Evolutionary conservation across 2,329 filamentous ascomycete genomes (phyloP).

Genomic region (Xylaria hypoxylon): DNA sequence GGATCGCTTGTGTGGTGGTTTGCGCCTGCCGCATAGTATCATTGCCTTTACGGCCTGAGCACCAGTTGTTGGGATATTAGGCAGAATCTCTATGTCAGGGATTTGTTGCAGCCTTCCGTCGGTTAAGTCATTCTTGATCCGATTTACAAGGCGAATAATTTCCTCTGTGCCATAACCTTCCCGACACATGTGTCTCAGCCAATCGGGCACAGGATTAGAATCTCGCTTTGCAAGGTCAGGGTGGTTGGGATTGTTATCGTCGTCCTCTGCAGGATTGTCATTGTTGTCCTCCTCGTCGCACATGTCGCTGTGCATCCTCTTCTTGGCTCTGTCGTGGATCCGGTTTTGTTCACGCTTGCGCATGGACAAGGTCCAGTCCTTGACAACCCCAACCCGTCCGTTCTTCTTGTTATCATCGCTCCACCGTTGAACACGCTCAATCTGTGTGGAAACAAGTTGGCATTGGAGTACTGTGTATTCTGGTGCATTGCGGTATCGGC

Average conservation of each 20-base stretch:
- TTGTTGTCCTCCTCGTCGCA: conserved; percentile 52
- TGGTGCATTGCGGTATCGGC: conserved; percentile 73
- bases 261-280: conserved; percentile 46
- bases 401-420: conserved; percentile 60
- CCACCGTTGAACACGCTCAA: conserved; percentile 73
- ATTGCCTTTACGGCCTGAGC: conserved; percentile 48
- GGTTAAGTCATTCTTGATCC: conserved; percentile 60
- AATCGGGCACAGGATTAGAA: conserved; percentile 52
- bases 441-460: conserved; percentile 71
- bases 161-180: conserved; percentile 61
- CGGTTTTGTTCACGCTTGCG: conserved; percentile 74
- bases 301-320: conserved; percentile 50
- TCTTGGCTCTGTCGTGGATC: conserved; percentile 57
- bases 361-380: conserved; percentile 71
- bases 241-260: conserved; percentile 45
- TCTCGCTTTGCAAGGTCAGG: conserved; percentile 43
- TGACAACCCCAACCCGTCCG: conserved; percentile 59
- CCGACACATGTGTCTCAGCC: conserved; percentile 55
- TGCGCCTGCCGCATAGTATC: conserved; percentile 46
- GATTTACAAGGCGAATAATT: conserved; percentile 61
- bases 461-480: conserved; percentile 73
- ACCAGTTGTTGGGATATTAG: conserved; percentile 61
- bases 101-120: conserved; percentile 58
- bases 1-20: conserved; percentile 51
- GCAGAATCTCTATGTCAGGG: conserved; percentile 70